Evolutionary conservation across 257 asterid species (phyloP), one percentile per base, ranked within the genome.

Genomic region (Sherardia arvensis): DNA sequence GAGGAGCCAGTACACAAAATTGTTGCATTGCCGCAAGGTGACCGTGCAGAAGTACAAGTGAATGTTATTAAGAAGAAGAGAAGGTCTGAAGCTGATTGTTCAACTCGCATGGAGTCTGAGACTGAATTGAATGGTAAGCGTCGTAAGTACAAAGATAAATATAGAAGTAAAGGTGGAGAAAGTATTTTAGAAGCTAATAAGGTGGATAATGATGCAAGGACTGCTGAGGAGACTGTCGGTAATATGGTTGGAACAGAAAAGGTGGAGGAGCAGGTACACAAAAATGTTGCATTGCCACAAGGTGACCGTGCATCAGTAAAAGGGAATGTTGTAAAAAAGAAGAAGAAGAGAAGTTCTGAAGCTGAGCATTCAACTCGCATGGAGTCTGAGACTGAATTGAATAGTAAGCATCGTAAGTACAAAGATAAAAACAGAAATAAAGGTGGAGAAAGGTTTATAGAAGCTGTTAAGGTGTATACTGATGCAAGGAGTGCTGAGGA

Each of bases 341-440:
- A n/a, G n/a, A n/a, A n/a, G n/a, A 75, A 74, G 72, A 75, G 76
- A 64, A 71, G 49, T 78, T 64, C 33, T 60, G 53, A 74, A 56
- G 75, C 71, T 53, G 54, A 65, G 27, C 69, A 70, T 71, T 23
- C 59, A 20, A 62, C 25, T 57, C 47, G 58, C 30, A 33, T 32
- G 60, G 73, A 69, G 29, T 53, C 75, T 28, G 66, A 64, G 28
- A 29, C 67, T 70, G 69, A 62, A 67, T 56, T 75, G 32, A 33
- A 40, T 65, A 49, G 67, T 22, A 36, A 8, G 45, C 45, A 4
- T 36, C 45, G 10, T 36, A 10, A 36, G 17, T 36, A 8, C 45
- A 36, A n/a, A n/a, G n/a, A 36, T 36, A 36, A 36, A 36, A 36
- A 36, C 3, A 11, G 45, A 3, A 7, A 3, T 36, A 15, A 36